phyloP scores from a whole-genome alignment of 2,329 filamentous ascomycete genomes.

The Monilinia fructigena region DNA sequence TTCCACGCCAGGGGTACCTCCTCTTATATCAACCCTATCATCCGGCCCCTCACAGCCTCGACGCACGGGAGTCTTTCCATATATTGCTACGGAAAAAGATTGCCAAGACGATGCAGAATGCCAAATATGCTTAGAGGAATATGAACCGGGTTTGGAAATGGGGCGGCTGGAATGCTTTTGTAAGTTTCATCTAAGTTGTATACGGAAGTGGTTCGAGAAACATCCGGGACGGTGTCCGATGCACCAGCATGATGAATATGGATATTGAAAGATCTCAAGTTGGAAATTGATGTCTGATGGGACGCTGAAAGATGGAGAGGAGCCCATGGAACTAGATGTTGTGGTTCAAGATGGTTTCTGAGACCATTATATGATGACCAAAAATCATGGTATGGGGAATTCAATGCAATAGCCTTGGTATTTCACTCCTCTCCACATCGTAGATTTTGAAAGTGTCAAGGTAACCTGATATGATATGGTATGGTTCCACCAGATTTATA shows the following conservation, averaged over 20 bases:
- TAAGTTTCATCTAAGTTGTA: slow-evolving; percentile 61
- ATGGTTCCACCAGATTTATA: neutral
- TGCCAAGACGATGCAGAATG: slow-evolving; percentile 67
- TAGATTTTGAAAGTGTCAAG: neutral
- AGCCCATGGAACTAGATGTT: slow-evolving; percentile 60
- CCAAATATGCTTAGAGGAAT: slow-evolving; percentile 67
- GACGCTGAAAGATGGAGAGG: neutral
- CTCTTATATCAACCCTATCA: slow-evolving; percentile 15
- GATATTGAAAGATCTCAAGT: slow-evolving; percentile 9
- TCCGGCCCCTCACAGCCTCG: slow-evolving; percentile 38
- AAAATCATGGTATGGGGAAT: neutral
- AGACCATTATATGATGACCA: neutral
- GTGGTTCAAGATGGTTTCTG: slow-evolving; percentile 44
- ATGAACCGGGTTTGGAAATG: slow-evolving; percentile 61
- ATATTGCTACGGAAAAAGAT: slow-evolving; percentile 65
- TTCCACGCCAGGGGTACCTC: slow-evolving; percentile 33
- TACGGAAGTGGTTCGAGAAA: slow-evolving; percentile 60
- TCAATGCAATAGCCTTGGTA: neutral
- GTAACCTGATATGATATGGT: neutral
- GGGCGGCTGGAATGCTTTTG: slow-evolving; percentile 66
- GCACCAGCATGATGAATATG: slow-evolving; percentile 52
- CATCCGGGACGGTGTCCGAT: slow-evolving; percentile 64
- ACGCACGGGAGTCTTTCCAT: slow-evolving; percentile 62
- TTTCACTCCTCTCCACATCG: neutral
- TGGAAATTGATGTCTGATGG: neutral